Conservation (phyloP, 306 rosid genomes). For the Vigna trinervia region DNA sequence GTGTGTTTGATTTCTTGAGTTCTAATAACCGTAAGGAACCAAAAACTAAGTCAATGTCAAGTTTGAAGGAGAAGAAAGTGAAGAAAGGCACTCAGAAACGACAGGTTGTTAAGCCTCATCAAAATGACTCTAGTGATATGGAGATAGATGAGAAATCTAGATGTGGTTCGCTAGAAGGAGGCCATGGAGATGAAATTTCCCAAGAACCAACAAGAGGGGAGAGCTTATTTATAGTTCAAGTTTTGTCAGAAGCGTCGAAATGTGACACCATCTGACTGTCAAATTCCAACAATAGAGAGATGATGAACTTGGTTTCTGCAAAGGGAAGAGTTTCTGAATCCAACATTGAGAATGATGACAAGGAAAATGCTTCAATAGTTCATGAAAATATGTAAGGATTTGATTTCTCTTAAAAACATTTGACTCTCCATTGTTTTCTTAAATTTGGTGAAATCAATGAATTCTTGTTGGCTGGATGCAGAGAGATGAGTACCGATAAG, state of each 20-base stretch:
- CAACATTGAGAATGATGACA: constrained; percentile 53
- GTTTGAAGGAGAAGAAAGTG: constrained; percentile 58
- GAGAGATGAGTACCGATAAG: constrained; percentile 39
- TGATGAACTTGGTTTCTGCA: constrained; percentile 33
- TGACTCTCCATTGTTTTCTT: constrained; percentile 28
- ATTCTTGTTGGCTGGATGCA: constrained; percentile 41
- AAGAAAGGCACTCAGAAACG: constrained; percentile 45
- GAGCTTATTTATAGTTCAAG: constrained; percentile 24
- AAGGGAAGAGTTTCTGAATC: constrained; percentile 39
- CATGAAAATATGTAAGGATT: constrained; percentile 65
- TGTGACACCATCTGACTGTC: constrained; percentile 40
- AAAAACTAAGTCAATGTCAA: constrained; percentile 47
- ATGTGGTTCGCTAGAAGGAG: constrained; percentile 55
- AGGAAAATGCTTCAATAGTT: constrained; percentile 63
- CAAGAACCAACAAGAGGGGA: neutral
- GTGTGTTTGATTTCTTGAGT: constrained; percentile 74
- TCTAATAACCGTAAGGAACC: constrained; percentile 51
- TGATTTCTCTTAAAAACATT: constrained; percentile 1
- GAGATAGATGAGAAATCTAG: constrained; percentile 67
- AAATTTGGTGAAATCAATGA: constrained; percentile 19
- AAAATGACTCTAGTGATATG: constrained; percentile 63
- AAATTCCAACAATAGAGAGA: constrained; percentile 47
- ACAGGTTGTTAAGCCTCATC: constrained; percentile 35
- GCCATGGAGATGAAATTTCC: constrained; percentile 6
- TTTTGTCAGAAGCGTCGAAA: constrained; percentile 45